Base-by-base conservation (phyloP, 2,329 filamentous ascomycete species). In the Pseudogymnoascus sp. region DNA sequence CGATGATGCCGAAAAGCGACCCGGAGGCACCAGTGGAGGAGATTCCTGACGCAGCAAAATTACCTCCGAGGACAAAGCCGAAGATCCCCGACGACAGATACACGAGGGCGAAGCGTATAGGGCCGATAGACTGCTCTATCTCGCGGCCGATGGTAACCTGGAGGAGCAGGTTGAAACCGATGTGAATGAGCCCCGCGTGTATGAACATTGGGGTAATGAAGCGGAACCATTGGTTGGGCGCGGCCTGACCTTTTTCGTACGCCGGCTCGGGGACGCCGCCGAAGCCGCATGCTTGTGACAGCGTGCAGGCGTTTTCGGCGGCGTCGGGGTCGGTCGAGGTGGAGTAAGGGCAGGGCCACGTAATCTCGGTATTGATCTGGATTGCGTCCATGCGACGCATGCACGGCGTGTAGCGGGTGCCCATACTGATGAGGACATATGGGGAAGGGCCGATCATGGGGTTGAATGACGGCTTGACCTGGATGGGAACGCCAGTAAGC, bases 181-280 rank as follows among this genome's bases (percentile, higher is more conserved):
- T 97, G 73, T 99, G 95, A 66, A 99, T 88, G 63, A 99, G 77
- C 13, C 95, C 95, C 1, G 91, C 92, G 72, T 99, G 95, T 70
- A 99, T 80, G 78, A 99, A 99, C 66, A 99, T 97, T 40, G 95
- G 93, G 1, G 88, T 79, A 72, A 99, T 97, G 78, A 99, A 97
- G 65, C 95, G 89, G 77, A 85, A 99, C 95, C 95, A 99, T 75
- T 99, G 95, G 73, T 97, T 87, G 0, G 95, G 95, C 65, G 59
- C 59, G 19, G 59, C 85, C 81, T 1, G 88, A 79, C 8, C 74
- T 73, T 33, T 33, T 19, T 19, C 10, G 50, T 56, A 56, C 29
- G 50, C 50, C 1, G 50, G 50, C 33, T 61, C 59, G 14, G 59
- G 59, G 8, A 42, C 38, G 65, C 88, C 88, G 64, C 81, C 81